Evolutionary conservation across 352 stramenopile genomes (phyloP).

Genomic region (Pythium phragmiticola): DNA sequence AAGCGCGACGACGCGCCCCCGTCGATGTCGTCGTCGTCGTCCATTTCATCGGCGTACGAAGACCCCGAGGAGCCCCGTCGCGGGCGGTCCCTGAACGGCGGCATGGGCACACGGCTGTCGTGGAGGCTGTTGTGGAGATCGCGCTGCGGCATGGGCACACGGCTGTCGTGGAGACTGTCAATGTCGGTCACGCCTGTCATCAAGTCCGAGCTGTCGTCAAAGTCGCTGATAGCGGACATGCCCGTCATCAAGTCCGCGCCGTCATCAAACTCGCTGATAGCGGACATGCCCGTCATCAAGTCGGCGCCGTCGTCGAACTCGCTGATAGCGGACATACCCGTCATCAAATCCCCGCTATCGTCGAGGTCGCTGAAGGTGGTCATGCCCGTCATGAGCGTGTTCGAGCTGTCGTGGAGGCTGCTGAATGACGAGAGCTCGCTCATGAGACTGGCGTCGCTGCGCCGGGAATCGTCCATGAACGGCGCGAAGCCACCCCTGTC

Average conservation of each 20-base stretch:
- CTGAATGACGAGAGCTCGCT: constrained; percentile 14
- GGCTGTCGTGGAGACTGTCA: constrained; percentile 14
- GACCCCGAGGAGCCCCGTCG: constrained; percentile 12
- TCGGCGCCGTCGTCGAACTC: too few relatives aligned
- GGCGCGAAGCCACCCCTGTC: not conserved
- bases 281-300: too few relatives aligned
- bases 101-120: not conserved
- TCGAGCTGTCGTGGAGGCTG: constrained; percentile 8
- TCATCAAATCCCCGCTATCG: too few relatives aligned
- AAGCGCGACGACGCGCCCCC: not conserved
- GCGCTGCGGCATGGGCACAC: not conserved
- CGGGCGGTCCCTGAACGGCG: not conserved
- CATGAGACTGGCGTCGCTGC: not conserved
- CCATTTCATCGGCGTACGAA: constrained; percentile 17
- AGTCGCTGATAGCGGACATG: too few relatives aligned
- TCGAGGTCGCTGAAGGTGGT: too few relatives aligned
- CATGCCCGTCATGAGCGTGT: too few relatives aligned
- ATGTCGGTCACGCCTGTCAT: too few relatives aligned
- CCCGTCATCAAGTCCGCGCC: too few relatives aligned
- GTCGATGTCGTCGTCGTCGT: not conserved
- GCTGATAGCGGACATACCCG: too few relatives aligned
- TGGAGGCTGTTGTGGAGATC: not conserved
- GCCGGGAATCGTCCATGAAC: too few relatives aligned
- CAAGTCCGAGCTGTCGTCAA: not conserved
- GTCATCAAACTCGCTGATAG: too few relatives aligned